Evolutionary conservation across 73 alveolate species (phyloP), one percentile per base, ranked within the genome.

Genomic region (Paraurostyla sp.): DNA sequence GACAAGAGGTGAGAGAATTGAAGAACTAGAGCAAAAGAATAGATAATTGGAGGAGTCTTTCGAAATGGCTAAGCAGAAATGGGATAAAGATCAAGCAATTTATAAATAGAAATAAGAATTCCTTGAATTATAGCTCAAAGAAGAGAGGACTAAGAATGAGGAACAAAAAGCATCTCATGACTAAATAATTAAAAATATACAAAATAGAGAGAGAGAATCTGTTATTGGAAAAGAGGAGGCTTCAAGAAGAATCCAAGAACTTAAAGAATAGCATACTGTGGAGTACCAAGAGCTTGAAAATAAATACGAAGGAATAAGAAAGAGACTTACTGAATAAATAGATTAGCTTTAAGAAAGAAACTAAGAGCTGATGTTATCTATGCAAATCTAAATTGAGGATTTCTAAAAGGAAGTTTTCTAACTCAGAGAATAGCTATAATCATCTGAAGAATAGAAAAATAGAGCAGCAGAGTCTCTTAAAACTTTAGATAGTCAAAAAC

Each of bases 31-130:
- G 80, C 68, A 92, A 92, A 65, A 85, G 60, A 27, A 86, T 52
- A 33, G 94, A 86, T 42, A n/a, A n/a, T n/a, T n/a, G n/a, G n/a
- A n/a, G n/a, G n/a, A n/a, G n/a, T n/a, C n/a, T n/a, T n/a, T n/a
- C n/a, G n/a, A n/a, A n/a, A n/a, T n/a, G n/a, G n/a, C n/a, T n/a
- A 84, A 80, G 71, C 33, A 91, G 0, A 78, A 69, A 65, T 59
- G 87, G 30, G 94, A 92, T 50, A 92, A 86, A 58, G 94, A 87
- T 22, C 48, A 62, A 54, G 96, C 96, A 20, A 87, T 92, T 25
- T 83, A 78, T 76, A 87, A 92, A 65, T 87, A 92, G 89, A 88
- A 92, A 42, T 49, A 59, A 58, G 88, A 90, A 32, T 87, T 92
- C 85, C 49, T 76, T 56, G 92, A 92, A 49, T 89, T 60, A 48